Evolutionary conservation across 768 basidiomycete species (phyloP).

Genomic region (Mycena rosella): DNA sequence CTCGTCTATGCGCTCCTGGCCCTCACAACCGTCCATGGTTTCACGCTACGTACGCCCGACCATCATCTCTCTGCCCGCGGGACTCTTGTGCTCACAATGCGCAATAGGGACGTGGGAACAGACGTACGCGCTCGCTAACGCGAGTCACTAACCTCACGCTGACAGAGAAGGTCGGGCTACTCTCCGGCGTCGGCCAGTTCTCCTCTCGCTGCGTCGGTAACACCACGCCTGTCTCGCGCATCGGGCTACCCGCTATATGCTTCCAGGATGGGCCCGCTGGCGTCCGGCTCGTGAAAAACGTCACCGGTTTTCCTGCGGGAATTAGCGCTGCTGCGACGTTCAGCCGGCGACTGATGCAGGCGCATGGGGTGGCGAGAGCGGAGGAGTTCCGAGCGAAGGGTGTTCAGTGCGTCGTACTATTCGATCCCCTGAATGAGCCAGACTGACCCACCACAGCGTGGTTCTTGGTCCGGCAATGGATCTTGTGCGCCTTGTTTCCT

Average conservation of each 20-base stretch:
- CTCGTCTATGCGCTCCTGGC: not conserved
- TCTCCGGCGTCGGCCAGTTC: constrained; percentile 33
- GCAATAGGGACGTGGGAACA: constrained; percentile 33
- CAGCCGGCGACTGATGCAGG: constrained; percentile 58
- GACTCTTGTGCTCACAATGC: no score
- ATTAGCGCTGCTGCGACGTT: constrained; percentile 45
- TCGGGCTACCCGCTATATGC: constrained; percentile 28
- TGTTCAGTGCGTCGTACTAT: constrained; percentile 46
- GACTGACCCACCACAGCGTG: not conserved
- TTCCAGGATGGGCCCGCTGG: constrained; percentile 19
- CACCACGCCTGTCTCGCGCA: constrained; percentile 25
- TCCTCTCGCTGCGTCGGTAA: constrained; percentile 31
- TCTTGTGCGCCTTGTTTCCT: constrained; percentile 36
- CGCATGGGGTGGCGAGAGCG: constrained; percentile 59
- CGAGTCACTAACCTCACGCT: constrained; percentile 32
- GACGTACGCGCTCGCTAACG: constrained; percentile 32
- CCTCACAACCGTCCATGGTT: constrained; percentile 10
- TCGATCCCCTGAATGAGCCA: no score
- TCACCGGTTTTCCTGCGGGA: constrained; percentile 50
- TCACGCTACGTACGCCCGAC: constrained; percentile 21
- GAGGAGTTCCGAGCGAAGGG: constrained; percentile 62
- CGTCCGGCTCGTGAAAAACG: constrained; percentile 8
- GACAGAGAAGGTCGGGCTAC: constrained; percentile 30
- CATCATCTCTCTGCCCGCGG: not conserved
- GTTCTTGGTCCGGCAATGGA: constrained; percentile 50